phyloP scores from a whole-genome alignment of 2,329 filamentous ascomycete genomes.

The Atkinsonella hypoxylon region DNA sequence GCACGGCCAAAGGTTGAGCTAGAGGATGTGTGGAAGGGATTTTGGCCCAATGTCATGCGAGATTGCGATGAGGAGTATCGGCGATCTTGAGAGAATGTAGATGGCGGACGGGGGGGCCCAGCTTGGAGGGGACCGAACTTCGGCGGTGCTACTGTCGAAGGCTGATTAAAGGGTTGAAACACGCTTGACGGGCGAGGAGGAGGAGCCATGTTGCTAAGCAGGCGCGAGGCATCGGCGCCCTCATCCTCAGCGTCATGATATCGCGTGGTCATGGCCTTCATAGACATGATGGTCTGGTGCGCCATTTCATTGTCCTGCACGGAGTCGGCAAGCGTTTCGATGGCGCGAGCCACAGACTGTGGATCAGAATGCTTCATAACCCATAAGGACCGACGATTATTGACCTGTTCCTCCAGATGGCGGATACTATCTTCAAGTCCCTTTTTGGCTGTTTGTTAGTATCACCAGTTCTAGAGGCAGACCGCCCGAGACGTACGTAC shows the following conservation, averaged over 20 bases:
- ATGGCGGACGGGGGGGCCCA: constrained; percentile 17
- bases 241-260: background rate
- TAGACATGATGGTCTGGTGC: constrained; percentile 17
- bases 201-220: background rate
- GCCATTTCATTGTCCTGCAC: constrained; percentile 16
- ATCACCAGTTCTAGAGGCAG: background rate
- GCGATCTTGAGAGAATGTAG: constrained; percentile 15
- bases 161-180: constrained; percentile 14
- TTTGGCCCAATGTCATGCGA: background rate
- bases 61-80: constrained; percentile 10
- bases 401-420: constrained; percentile 25
- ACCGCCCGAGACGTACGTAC: constrained; percentile 9
- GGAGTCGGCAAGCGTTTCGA: constrained; percentile 20
- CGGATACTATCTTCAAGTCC: constrained; percentile 21
- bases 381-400: constrained; percentile 24
- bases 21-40: constrained; percentile 1
- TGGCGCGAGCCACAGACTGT: constrained; percentile 18
- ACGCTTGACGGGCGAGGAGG: constrained; percentile 14
- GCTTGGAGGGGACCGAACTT: constrained; percentile 20
- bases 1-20: constrained; percentile 9
- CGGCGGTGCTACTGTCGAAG: constrained; percentile 13
- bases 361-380: constrained; percentile 22
- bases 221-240: background rate
- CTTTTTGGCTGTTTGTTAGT: constrained; percentile 9
- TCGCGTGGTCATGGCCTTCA: constrained; percentile 7